Percentiles rank a stretch among this genome's conserved stretches.
Evolutionary conservation across 1,284 basidiomycete genomes (phyloP).

Genomic region (Somion occarium): DNA sequence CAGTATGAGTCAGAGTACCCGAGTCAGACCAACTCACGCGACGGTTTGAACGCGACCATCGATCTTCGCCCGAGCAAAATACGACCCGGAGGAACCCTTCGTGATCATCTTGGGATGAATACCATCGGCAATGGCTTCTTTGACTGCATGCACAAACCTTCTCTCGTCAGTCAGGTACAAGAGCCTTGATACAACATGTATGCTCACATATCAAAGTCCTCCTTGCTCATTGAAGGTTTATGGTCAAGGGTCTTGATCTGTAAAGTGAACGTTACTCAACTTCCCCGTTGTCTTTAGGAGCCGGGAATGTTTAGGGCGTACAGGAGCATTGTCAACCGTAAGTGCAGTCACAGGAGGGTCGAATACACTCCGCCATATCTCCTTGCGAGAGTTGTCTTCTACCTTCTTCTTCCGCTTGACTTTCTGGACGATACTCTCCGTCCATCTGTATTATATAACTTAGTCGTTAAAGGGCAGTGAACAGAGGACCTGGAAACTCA

Average conservation of each 20-base stretch:
- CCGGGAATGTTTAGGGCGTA: constrained; percentile 26
- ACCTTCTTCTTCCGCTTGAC: constrained; percentile 76
- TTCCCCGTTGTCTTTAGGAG: background rate
- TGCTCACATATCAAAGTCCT: constrained; percentile 63
- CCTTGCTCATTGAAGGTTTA: constrained; percentile 66
- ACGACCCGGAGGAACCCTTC: constrained; percentile 84
- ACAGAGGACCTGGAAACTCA: constrained; percentile 22
- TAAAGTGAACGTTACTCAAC: background rate
- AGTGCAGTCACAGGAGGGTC: constrained; percentile 47
- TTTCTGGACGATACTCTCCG: constrained; percentile 79
- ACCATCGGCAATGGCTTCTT: constrained; percentile 65
- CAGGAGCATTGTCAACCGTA: constrained; percentile 29
- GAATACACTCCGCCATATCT: constrained; percentile 77
- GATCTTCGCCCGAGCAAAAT: constrained; percentile 76
- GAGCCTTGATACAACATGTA: background rate
- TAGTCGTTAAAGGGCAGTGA: background rate
- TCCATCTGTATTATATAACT: constrained; percentile 51
- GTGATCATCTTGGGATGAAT: constrained; percentile 86
- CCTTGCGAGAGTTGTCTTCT: constrained; percentile 56
- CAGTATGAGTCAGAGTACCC: background rate
- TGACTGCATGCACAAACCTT: constrained; percentile 64
- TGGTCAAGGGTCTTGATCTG: constrained; percentile 78
- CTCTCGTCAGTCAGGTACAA: constrained; percentile 13
- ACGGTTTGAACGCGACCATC: constrained; percentile 72
- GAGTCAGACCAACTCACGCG: constrained; percentile 47